Base-by-base conservation (phyloP, 2,329 filamentous ascomycete species). In the Thermothelomyces thermophilus region DNA sequence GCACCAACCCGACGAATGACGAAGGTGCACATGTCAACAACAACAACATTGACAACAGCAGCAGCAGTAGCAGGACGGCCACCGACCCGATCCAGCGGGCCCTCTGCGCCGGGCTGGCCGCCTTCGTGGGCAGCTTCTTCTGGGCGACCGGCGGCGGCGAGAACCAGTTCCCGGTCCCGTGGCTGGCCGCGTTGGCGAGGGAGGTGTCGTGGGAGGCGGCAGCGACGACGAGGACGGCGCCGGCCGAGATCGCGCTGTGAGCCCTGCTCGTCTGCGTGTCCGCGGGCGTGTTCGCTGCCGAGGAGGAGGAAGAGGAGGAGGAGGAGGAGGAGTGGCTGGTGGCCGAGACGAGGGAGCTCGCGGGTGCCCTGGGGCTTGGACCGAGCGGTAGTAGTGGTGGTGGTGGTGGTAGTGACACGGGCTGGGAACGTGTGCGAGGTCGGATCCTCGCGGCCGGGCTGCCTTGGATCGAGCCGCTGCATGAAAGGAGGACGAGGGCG, bases 121-220 rank as follows among this genome's bases (percentile, higher is more conserved):
- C 60, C 13, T 62, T 64, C 31, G 48, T 66, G 39, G 54, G 50
- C 8, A 58, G 59, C 9, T 63, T 64, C 33, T 28, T 56, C 2
- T 28, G 47, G 16, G 48, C 41, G 2, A 19, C 17, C 16, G 33
- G 40, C 19, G 22, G 37, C n/a, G 34, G 41, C 17, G 42, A 19
- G 24, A 49, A 17, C 0, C 2, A 5, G 19, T 2, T n/a, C 3
- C 33, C 24, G 17, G 16, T 39, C 19, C 8, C n/a, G 1, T 49
- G 47, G 47, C 4, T 49, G 28, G 17, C 11, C 33, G 9, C 5
- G 16, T n/a, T 1, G 16, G 40, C 40, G 13, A 14, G 16, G 33
- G 14, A 13, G 16, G 20, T 2, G 16, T 26, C 40, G 13, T 17
- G 22, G 40, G 17, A 16, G 14, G 44, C 34, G 17, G 20, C 28